Percentiles rank a stretch among this genome's conserved stretches.
These are phyloP conservation scores for Hysterangium stoloniferum DNA, from an alignment of 768 basidiomycete genomes.

Conservation along the genomic window DNA sequence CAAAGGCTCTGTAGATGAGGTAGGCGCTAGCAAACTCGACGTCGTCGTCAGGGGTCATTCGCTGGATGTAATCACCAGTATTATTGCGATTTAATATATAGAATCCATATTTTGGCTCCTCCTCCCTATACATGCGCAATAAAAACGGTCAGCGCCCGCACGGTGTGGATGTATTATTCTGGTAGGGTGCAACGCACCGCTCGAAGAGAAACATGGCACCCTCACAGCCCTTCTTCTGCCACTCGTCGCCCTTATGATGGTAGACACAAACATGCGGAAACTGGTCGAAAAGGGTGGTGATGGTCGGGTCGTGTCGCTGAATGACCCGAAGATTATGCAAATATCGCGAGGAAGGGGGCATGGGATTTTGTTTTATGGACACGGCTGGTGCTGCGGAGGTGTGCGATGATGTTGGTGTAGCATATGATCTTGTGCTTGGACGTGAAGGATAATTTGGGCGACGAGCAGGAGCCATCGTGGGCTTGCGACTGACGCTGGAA, in stretches of 20 bases:
- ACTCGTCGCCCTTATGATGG: slow-evolving; percentile 56
- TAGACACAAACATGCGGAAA: slow-evolving; percentile 85
- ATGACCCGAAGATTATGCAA: slow-evolving; percentile 75
- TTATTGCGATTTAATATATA: slow-evolving; percentile 80
- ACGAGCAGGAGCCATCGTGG: slow-evolving; percentile 7
- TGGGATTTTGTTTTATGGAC: slow-evolving; percentile 20
- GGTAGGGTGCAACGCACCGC: slow-evolving; percentile 40
- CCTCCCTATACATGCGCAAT: slow-evolving; percentile 38
- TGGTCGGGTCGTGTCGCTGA: slow-evolving; percentile 69
- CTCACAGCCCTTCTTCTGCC: slow-evolving; percentile 79
- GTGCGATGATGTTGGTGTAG: neutral
- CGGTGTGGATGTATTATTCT: neutral
- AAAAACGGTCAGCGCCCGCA: neutral
- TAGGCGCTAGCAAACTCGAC: slow-evolving; percentile 54
- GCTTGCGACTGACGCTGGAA: no score
- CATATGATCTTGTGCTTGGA: neutral
- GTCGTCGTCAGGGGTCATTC: slow-evolving; percentile 72
- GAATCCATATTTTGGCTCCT: slow-evolving; percentile 78
- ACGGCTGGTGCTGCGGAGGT: neutral
- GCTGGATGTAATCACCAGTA: slow-evolving; percentile 68
- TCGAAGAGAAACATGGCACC: slow-evolving; percentile 89
- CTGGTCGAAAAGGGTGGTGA: slow-evolving; percentile 75
- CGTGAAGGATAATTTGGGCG: slow-evolving; percentile 7
- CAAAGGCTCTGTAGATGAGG: slow-evolving; percentile 67
- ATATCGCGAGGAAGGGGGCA: slow-evolving; percentile 62